Conservation (phyloP, 1,139 yeast species). For the Nakaseomyces nivariensis region DNA sequence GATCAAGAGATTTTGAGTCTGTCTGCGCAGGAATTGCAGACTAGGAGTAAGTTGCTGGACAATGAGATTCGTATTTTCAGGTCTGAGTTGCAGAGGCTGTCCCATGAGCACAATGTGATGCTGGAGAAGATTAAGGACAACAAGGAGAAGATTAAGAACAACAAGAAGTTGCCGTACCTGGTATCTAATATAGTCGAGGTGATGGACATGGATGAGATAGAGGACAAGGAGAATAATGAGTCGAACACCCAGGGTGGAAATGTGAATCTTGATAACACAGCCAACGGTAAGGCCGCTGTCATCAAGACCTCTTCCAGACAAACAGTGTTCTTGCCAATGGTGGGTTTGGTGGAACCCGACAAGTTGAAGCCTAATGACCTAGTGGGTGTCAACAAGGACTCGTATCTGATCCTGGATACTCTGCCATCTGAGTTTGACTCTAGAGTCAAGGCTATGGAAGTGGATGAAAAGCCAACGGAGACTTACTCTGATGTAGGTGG, state of each 20-base stretch:
- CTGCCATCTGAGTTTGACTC: constrained; percentile 96
- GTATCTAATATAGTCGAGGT: constrained; percentile 98
- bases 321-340: constrained; percentile 90
- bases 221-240: constrained; percentile 40
- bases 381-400: constrained; percentile 96
- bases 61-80: constrained; percentile 94
- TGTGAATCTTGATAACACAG: constrained; percentile 83
- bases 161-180: constrained; percentile 88
- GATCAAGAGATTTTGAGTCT: constrained; percentile 75
- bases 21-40: constrained; percentile 73
- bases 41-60: constrained; percentile 79
- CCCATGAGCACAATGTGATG: constrained; percentile 91
- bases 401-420: constrained; percentile 85
- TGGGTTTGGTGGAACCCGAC: constrained; percentile 87
- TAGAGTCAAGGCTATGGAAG: constrained; percentile 98
- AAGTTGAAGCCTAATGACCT: constrained; percentile 88
- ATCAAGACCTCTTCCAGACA: constrained; percentile 96
- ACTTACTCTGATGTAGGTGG: constrained; percentile 98
- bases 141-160: constrained; percentile 90
- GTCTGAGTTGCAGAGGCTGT: constrained; percentile 80
- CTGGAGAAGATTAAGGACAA: constrained; percentile 89
- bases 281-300: constrained; percentile 95
- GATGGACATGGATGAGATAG: constrained; percentile 78
- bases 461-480: constrained; percentile 95
- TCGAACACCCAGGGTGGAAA: constrained; percentile 91